Base-by-base conservation (phyloP, 495 filamentous ascomycete species). In the Penicillium dipodomyicola region DNA sequence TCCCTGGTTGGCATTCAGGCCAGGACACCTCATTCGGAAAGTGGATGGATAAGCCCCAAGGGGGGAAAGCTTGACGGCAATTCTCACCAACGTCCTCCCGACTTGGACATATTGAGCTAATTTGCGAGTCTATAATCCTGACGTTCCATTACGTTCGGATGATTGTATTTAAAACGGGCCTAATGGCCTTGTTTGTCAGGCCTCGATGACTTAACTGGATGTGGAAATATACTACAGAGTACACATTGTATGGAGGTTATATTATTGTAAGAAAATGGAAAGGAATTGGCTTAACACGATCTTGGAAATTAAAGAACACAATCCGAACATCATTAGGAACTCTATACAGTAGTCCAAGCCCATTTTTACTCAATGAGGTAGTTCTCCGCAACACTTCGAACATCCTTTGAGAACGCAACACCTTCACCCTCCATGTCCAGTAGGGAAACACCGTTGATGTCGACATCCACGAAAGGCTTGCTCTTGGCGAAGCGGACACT, bases 401-500 rank as follows among this genome's bases (percentile, higher is more conserved):
- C 77, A 42, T 96, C 92, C 76, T 95, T 96, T 14, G 87, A 88
- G 73, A 93, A 97, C 3, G 85, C 82, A 42, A 96, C 83, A 54
- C 87, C 85, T 68, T 96, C 88, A 20, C 72, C 74, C 52, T 88
- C 83, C 80, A 89, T 83, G 45, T 92, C 91, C 45, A 93, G 63
- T 55, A 97, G 74, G 7, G 82, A 79, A 19, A 92, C 85, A 40
- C 84, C 81, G 4, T 78, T 79, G 46, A 97, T 93, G 80, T 95
- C 90, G 54, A 97, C 89, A 65, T 94, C 89, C 32, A 96, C 83
- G 68, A 93, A 92, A 22, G 93, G 93, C 50, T 78, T 84, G 40
- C 85, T 81, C 77, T 96, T 96, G 33, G 87, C 84, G 77, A 97
- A 97, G 27, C 84, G 84, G 30, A 97, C 88, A 45, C 81, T 85